Base-by-base conservation (phyloP, 2,329 filamentous ascomycete species). In the Sporothrix euskadiensis region DNA sequence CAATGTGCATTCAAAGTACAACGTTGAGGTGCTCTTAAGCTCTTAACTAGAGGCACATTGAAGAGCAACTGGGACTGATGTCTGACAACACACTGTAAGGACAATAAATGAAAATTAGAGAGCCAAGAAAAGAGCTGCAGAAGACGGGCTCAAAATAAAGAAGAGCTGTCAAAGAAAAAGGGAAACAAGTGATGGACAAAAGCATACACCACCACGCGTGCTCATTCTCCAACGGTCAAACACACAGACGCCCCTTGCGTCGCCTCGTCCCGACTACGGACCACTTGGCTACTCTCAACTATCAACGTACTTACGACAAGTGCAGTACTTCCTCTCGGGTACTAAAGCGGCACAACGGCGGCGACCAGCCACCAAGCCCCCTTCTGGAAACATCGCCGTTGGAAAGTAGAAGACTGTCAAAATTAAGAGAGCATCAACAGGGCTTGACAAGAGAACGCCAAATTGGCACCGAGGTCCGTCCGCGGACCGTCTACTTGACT, bases 321-420 rank as follows among this genome's bases (percentile, higher is more conserved):
- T n/a, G n/a, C n/a, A 22, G 57, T 61, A 32, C 54, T 57, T 32
- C 32, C 14, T 12, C 22, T 26, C 54, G 57, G 30, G 26, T 59
- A 61, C 57, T 39, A 63, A 41, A 39, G 35, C 57, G 57, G 32
- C 57, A 41, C 57, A 41, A 22, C 32, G 19, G 32, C 32, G 35
- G 57, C 32, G 57, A 59, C 56, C n/a, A 56, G 22, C 56, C 30
- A 19, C 56, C 56, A 59, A 35, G 56, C 56, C 56, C 8, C 39
- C 19, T 65, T 65, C 61, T 65, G 61, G 61, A 44, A 65, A 30
- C 35, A 65, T 7, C n/a, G 39, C 61, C 61, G 61, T 65, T 44
- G 35, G 12, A 3, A 56, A 47, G 26, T 26, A 26, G 26, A 26
- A 26, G 26, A 26, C 26, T 26, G 26, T 26, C 3, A 22, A 54